Conservation (phyloP, 2,329 filamentous ascomycete species). For the Fusarium sp. region DNA sequence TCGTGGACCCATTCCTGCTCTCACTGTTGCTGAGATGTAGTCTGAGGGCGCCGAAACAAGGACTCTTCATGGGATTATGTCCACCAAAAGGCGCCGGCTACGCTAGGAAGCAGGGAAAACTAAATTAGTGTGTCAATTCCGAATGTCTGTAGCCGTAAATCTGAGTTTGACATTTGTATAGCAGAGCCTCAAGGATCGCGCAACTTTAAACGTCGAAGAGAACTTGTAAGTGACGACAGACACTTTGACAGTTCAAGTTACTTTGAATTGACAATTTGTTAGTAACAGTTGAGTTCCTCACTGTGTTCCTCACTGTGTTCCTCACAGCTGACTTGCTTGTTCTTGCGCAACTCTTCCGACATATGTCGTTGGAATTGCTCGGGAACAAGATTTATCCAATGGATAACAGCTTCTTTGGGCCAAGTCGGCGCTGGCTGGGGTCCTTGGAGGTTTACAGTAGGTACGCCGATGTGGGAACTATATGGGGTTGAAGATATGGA, state of each 20-base stretch:
- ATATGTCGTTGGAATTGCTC: neutral
- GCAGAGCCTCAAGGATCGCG: neutral
- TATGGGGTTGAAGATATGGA: conserved; percentile 6
- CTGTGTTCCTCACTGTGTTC: too few relatives aligned
- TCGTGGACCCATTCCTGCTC: conserved; percentile 29
- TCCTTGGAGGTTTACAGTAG: neutral
- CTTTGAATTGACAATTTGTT: rapidly evolving
- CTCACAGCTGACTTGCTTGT: too few relatives aligned
- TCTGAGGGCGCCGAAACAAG: conserved; percentile 6
- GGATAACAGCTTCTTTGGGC: neutral
- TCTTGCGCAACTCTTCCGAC: neutral
- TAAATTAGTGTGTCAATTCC: conserved; percentile 7
- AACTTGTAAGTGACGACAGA: neutral
- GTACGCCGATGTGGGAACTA: neutral
- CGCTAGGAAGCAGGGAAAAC: neutral
- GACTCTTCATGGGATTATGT: conserved; percentile 14
- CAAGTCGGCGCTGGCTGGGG: neutral
- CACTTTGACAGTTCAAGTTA: too few relatives aligned
- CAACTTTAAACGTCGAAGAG: neutral
- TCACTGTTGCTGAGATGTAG: neutral
- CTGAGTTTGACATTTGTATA: neutral
- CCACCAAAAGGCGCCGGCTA: neutral
- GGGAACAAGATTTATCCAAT: conserved; percentile 1
- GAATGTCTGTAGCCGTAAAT: neutral
- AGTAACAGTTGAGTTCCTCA: neutral